Conservation (phyloP, 2,329 filamentous ascomycete species). For the Beauveria bassiana region DNA sequence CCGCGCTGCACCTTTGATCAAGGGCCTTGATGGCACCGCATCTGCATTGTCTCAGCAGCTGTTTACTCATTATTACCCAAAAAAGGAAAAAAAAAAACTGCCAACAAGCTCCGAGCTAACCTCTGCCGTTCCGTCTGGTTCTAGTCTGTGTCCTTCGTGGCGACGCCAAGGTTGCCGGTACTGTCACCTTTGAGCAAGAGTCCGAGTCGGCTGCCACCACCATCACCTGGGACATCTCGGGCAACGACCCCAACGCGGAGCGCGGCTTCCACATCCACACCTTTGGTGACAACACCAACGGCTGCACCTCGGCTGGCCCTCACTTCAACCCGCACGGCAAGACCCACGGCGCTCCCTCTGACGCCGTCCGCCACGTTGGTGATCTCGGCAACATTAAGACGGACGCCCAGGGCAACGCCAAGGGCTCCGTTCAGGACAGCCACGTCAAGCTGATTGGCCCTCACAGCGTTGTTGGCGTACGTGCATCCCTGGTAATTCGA, state of each 20-base stretch:
- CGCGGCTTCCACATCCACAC: constrained; percentile 98
- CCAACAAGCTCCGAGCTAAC: background rate
- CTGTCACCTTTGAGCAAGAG: constrained; percentile 90
- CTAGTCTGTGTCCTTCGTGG: constrained; percentile 93
- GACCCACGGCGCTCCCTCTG: constrained; percentile 79
- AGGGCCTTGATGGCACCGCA: constrained; percentile 26
- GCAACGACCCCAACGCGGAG: constrained; percentile 90
- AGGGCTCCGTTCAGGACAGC: constrained; percentile 72
- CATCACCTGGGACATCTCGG: constrained; percentile 85
- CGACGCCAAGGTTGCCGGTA: constrained; percentile 92
- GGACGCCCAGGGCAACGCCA: constrained; percentile 82
- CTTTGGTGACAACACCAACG: constrained; percentile 99
- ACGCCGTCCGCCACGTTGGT: constrained; percentile 86
- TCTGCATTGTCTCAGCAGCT: background rate
- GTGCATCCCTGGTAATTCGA: constrained; percentile 19
- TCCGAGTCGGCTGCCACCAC: constrained; percentile 75
- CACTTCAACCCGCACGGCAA: constrained; percentile 98
- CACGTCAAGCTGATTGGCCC: constrained; percentile 93
- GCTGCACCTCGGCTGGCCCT: constrained; percentile 95
- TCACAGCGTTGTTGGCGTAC: constrained; percentile 87
- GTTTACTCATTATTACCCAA: background rate
- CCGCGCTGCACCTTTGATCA: constrained; percentile 19
- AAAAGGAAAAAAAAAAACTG: background rate
- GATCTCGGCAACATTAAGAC: constrained; percentile 97
- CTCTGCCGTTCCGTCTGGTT: background rate